Evolutionary conservation across 2,329 filamentous ascomycete species (phyloP).

Genomic region (Epicoccum nigrum): DNA sequence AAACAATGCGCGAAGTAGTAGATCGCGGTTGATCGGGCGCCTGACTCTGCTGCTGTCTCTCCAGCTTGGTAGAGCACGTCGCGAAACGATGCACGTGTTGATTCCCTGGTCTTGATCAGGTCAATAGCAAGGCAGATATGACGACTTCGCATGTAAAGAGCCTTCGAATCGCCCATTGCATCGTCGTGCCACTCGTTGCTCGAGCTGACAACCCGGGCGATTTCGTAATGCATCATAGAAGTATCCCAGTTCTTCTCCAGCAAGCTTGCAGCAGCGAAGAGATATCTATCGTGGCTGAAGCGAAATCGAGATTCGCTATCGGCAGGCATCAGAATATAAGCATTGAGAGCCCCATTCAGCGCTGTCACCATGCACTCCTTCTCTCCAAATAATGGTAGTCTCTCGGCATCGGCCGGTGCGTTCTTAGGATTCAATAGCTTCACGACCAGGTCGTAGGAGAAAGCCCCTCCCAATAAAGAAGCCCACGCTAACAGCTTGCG

Average conservation of each 20-base stretch:
- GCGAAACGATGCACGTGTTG: conserved; percentile 69
- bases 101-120: conserved; percentile 72
- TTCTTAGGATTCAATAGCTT: conserved; percentile 76
- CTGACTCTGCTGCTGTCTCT: conserved; percentile 77
- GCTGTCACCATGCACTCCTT: conserved; percentile 76
- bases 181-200: conserved; percentile 65
- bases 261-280: conserved; percentile 68
- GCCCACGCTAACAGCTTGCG: conserved; percentile 85
- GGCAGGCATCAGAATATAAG: conserved; percentile 80
- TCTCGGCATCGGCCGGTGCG: conserved; percentile 48
- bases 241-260: conserved; percentile 66
- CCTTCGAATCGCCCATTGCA: conserved; percentile 54
- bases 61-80: conserved; percentile 80
- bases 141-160: conserved; percentile 73
- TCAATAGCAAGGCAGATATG: conserved; percentile 81
- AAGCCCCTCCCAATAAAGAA: conserved; percentile 78
- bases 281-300: conserved; percentile 87
- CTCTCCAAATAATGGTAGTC: conserved; percentile 59
- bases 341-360: conserved; percentile 79
- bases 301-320: conserved; percentile 84
- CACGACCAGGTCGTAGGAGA: conserved; percentile 82
- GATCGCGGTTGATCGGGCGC: conserved; percentile 79
- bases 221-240: conserved; percentile 80
- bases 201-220: conserved; percentile 80
- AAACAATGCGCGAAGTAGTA: conserved; percentile 82